phyloP scores from a whole-genome alignment of 805 yeast species.

The Brettanomyces naardenensis region DNA sequence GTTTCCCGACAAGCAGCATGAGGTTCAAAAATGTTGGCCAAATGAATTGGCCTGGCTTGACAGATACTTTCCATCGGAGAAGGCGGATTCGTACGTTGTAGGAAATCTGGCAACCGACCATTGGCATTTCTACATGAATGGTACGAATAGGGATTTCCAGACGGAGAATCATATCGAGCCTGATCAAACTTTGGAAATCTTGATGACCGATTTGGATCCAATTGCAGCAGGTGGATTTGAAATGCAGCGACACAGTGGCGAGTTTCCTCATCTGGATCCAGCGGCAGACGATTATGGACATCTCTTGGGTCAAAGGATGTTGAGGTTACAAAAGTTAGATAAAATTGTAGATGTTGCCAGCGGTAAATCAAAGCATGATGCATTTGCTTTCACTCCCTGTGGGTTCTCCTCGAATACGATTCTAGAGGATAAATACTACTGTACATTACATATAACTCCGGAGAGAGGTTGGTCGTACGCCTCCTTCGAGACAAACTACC shows the following conservation, averaged over 20 bases:
- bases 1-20: constrained; percentile 81
- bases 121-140: constrained; percentile 82
- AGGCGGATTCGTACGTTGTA: constrained; percentile 59
- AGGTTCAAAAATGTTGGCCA: constrained; percentile 79
- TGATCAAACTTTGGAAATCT: constrained; percentile 72
- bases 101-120: constrained; percentile 79
- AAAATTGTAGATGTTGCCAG: constrained; percentile 26
- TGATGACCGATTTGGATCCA: constrained; percentile 79
- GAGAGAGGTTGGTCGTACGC: constrained; percentile 94
- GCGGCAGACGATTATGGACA: constrained; percentile 70
- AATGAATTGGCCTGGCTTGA: constrained; percentile 69
- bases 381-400: constrained; percentile 89
- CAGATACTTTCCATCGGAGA: constrained; percentile 51
- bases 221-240: constrained; percentile 49
- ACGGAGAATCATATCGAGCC: background rate
- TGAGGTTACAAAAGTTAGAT: constrained; percentile 56
- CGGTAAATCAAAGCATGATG: constrained; percentile 61
- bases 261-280: constrained; percentile 31
- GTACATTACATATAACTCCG: constrained; percentile 90
- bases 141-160: constrained; percentile 16
- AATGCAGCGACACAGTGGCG: constrained; percentile 23
- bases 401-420: constrained; percentile 90
- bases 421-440: constrained; percentile 42
- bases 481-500: constrained; percentile 85
- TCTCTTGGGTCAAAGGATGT: constrained; percentile 60